Evolutionary conservation across 2,329 filamentous ascomycete genomes (phyloP), one percentile per base, ranked within the genome.

Genomic region (Penicillium palitans): DNA sequence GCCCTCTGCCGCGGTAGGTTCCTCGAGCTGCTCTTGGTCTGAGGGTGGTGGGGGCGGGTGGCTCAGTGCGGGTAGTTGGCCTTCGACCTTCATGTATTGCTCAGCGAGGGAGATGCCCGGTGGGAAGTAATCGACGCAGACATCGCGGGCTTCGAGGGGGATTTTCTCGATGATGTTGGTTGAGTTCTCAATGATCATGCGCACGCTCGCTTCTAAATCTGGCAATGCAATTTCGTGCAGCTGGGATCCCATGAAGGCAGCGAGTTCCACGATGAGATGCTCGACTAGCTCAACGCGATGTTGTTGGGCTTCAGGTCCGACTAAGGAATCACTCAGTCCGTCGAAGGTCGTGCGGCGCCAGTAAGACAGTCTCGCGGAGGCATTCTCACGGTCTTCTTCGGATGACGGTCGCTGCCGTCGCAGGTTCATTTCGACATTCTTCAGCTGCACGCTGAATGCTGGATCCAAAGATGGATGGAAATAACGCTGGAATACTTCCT

Each of bases 261-360:
- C 87, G 56, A 93, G 80, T 64, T 86, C 87, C 48, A 80, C 80
- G 10, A 91, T 89, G 15, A 90, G 83, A 68, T 85, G 84, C 55
- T 87, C 85, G 29, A 88, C 90, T 58, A 97, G 85, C 53, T 85
- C 80, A 8, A 83, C 76, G 31, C 88, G 87, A 74, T 92, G 84
- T 12, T 89, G 84, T 13, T 81, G 81, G 45, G 87, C 88, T 55
- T 88, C 82, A 0, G 85, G 79, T 4, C 88, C 86, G 57, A 84
- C 82, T 19, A 98, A 81, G 37, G 84, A 75, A 52, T 89, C 86
- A 62, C 88, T 84, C 19, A 99, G 81, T n/a, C 93, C 95, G 70
- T 99, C 95, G 17, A 98, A 81, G 3, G 95, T 99, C 4, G 93
- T 88, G 77, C 98, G 87, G 59, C 95, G 87, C 95, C 95, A 99